phyloP scores from a whole-genome alignment of 192 early-diverging fungal species.

The Entrophospora sp. region DNA sequence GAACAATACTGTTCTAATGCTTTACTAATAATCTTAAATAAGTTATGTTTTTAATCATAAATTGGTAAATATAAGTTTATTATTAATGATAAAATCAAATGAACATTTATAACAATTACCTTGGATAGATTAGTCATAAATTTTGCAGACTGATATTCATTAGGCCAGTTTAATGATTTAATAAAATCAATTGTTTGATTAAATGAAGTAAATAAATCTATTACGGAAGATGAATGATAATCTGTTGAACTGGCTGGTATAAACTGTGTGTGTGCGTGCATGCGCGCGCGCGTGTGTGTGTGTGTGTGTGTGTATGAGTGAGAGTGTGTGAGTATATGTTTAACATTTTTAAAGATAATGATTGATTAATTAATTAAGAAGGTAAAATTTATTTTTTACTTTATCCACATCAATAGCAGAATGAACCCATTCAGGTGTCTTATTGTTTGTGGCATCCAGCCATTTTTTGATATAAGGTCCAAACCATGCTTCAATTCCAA shows the following conservation, averaged over 20 bases:
- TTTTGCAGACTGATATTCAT: constrained; percentile 47
- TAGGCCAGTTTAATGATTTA: constrained; percentile 54
- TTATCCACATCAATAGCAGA: constrained; percentile 60
- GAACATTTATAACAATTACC: no score
- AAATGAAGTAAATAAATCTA: constrained; percentile 75
- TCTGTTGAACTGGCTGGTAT: constrained; percentile 40
- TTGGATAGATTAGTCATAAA: constrained; percentile 62
- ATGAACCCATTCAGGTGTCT: constrained; percentile 64
- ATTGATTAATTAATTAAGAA: no score
- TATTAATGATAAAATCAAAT: no score
- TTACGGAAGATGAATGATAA: constrained; percentile 64
- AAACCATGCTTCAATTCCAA: constrained; percentile 69
- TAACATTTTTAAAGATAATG: no score
- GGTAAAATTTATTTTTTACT: no score
- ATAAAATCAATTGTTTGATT: constrained; percentile 64
- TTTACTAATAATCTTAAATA: constrained; percentile 51
- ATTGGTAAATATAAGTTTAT: no score
- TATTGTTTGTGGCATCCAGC: constrained; percentile 49
- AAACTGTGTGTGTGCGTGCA: no score
- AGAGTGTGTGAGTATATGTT: no score
- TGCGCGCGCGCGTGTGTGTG: no score
- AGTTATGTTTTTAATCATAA: no score
- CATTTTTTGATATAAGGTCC: constrained; percentile 58
- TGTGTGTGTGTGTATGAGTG: no score
- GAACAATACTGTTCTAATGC: constrained; percentile 54